Evolutionary conservation across 2,329 filamentous ascomycete species (phyloP), one percentile per base, ranked within the genome.

Genomic region (Pochonia chlamydosporia): DNA sequence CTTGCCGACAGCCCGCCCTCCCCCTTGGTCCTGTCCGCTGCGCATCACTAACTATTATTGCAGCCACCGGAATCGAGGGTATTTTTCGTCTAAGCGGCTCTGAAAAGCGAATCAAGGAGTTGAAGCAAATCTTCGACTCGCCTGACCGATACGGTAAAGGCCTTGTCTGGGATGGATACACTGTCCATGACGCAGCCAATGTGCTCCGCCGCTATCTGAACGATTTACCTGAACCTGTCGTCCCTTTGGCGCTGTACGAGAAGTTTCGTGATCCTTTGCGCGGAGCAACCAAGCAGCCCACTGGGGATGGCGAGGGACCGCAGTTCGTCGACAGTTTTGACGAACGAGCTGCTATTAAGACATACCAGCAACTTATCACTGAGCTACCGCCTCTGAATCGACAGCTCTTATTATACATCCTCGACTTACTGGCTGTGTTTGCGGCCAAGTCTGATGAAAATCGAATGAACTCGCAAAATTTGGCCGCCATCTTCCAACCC

Each of bases 111-210:
- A 99, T 99, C 71, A 99, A 97, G 66, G 93, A 97, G 65, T 79
- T 99, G 25, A 92, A 95, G 66, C 82, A 79, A 24, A 80, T 89
- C 3, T 99, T 99, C 67, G 89, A 97, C 67, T 95, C 92, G 0
- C 93, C 93, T 35, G 89, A 95, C 59, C 81, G 91, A 58, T 99
- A 96, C 65, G 93, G 93, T 46, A 99, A 99, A 69, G 93, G 93
- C 14, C 77, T 99, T 23, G 88, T 96, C 59, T 99, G 93, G 93
- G 87, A 89, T 40, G 93, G 93, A 40, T 99, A 96, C 65, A 99
- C 93, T 1, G 93, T 99, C 36, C 93, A 99, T 67, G 93, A 99
- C 76, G 93, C 93, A 23, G 91, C 93, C 59, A 99, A 97, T 62
- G 92, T 99, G 51, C 78, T 99, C 39, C 85, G 93, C 52, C 83